Evolutionary conservation across 1,284 basidiomycete genomes (phyloP).

Genomic region (Cryptococcus sp.): DNA sequence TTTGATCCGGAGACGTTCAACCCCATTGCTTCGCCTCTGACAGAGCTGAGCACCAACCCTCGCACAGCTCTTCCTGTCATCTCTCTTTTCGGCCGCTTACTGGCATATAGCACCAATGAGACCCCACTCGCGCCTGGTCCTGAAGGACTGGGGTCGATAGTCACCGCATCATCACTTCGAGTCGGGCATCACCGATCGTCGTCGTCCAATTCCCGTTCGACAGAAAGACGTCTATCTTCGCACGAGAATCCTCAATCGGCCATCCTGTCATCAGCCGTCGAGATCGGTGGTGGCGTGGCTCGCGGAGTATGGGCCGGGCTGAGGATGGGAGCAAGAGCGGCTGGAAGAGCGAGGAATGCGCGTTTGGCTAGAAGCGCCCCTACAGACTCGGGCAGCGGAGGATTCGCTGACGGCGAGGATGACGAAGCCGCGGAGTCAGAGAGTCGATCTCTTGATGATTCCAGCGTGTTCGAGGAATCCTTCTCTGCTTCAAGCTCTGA

Average conservation of each 20-base stretch:
- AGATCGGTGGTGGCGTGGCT: slow-evolving; percentile 48
- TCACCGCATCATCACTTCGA: slow-evolving; percentile 21
- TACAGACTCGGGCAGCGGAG: slow-evolving; percentile 21
- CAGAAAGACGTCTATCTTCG: neutral
- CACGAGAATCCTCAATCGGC: slow-evolving; percentile 23
- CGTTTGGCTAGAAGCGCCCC: slow-evolving; percentile 44
- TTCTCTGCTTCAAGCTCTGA: slow-evolving; percentile 2
- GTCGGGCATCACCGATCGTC: slow-evolving; percentile 1
- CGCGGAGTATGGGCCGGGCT: slow-evolving; percentile 50
- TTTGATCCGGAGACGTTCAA: slow-evolving; percentile 27
- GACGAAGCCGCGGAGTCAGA: slow-evolving; percentile 10
- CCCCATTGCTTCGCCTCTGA: slow-evolving; percentile 18
- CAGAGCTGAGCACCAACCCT: slow-evolving; percentile 19
- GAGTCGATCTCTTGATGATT: slow-evolving; percentile 22
- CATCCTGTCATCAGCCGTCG: slow-evolving; percentile 40
- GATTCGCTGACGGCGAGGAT: slow-evolving; percentile 24
- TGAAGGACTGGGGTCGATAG: slow-evolving; percentile 39
- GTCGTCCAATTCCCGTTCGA: neutral
- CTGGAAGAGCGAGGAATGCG: slow-evolving; percentile 23
- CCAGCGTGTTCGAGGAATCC: slow-evolving; percentile 22
- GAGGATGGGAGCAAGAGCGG: slow-evolving; percentile 46
- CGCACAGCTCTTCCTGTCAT: slow-evolving; percentile 28
- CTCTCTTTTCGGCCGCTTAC: slow-evolving; percentile 37
- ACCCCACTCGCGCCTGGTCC: slow-evolving; percentile 29
- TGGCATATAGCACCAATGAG: slow-evolving; percentile 35